Evolutionary conservation across 2,329 filamentous ascomycete species (phyloP), one percentile per base, ranked within the genome.

Genomic region (Annulohypoxylon truncatum): DNA sequence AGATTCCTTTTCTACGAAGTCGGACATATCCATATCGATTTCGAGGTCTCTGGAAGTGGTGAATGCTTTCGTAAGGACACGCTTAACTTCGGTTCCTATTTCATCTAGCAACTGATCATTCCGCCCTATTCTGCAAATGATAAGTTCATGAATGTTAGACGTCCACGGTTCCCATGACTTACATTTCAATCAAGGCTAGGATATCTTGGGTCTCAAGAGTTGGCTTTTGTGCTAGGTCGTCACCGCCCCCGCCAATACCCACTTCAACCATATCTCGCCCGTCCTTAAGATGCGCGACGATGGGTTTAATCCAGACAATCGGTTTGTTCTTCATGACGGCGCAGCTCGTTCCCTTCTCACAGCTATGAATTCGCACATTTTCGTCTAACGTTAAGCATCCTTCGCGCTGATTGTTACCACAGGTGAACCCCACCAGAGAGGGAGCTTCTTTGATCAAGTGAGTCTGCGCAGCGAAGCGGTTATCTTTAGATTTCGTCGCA

Each of bases 231-330:
- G 89, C 86, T 4, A 96, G 79, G 76, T 96, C 93, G 2, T 90
- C 91, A 10, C 89, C 88, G 0, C 94, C 94, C 4, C 93, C 94
- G 4, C 93, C 94, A 26, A 92, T 85, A 1, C 93, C 94, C 5
- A 90, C 74, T 76, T 97, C 95, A 2, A 83, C 83, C 29, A 97
- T 80, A 20, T 93, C 87, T 12, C 79, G 78, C 6, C 91, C 91
- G 55, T 86, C 79, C 1, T 81, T 74, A 3, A 86, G 79, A 26
- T 90, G 88, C 3, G 89, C 88, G 13, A 97, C 85, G 42, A 97
- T 89, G 0, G 94, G 94, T 5, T 87, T 88, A 56, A 97, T 95
- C 74, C 87, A 90, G 5, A 97, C 90, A 0, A 92, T 85, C 0
- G 85, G 82, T 0, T 79, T 76, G 5, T 75, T 82, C 70, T 74